phyloP scores from a whole-genome alignment of 768 basidiomycete species.

The Mycena galopus region DNA sequence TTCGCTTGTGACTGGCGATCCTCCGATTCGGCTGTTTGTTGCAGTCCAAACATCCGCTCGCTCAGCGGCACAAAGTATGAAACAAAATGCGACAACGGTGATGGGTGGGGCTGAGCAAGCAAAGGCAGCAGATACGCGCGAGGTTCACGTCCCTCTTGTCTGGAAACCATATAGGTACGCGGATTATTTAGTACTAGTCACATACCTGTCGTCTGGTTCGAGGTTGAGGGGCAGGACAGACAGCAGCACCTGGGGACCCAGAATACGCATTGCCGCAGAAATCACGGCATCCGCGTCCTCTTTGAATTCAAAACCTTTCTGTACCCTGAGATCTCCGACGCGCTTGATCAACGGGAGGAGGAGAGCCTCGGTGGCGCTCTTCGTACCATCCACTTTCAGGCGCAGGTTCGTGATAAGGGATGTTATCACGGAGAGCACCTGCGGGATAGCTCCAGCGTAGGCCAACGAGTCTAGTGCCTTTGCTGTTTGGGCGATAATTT shows the following conservation, averaged over 20 bases:
- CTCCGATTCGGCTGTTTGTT: conserved; percentile 82
- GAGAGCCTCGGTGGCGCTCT: conserved; percentile 76
- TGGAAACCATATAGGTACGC: conserved; percentile 43
- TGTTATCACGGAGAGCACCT: conserved; percentile 80
- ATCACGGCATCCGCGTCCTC: conserved; percentile 87
- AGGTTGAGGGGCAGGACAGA: conserved; percentile 86
- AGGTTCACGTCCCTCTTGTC: conserved; percentile 82
- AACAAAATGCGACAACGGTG: conserved; percentile 88
- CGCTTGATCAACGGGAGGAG: conserved; percentile 77
- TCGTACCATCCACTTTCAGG: conserved; percentile 56
- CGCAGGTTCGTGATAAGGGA: conserved; percentile 76
- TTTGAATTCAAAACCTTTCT: conserved; percentile 91
- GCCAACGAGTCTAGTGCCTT: conserved; percentile 80
- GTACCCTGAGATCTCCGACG: conserved; percentile 79
- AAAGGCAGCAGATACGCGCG: conserved; percentile 94
- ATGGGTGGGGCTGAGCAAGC: conserved; percentile 83
- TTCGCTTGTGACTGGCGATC: conserved; percentile 88
- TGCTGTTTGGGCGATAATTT: conserved; percentile 72
- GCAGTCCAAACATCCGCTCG: conserved; percentile 91
- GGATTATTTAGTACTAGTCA: conserved; percentile 20
- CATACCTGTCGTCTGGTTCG: conserved; percentile 83
- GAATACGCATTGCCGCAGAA: conserved; percentile 82
- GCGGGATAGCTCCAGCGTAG: conserved; percentile 82
- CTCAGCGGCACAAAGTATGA: conserved; percentile 94
- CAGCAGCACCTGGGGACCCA: conserved; percentile 88